A percentile compares a stretch with the other conserved stretches of the same genome.
Conservation (phyloP, 2,329 filamentous ascomycete species). For the Dichotomopilus funicola region DNA sequence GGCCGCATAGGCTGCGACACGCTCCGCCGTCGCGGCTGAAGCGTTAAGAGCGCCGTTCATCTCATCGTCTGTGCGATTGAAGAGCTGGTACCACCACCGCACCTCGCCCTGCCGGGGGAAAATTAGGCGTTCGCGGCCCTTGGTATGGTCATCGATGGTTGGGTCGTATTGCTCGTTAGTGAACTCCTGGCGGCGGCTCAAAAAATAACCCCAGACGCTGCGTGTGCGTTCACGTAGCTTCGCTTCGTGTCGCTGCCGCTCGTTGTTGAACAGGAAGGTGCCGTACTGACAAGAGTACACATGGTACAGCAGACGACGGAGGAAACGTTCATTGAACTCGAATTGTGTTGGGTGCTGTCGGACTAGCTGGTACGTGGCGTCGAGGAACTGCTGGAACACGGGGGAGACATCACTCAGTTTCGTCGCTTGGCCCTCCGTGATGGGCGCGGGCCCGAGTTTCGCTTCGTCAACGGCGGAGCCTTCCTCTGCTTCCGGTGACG, state of each 20-base stretch:
- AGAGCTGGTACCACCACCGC: conserved; percentile 90
- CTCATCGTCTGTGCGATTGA: conserved; percentile 79
- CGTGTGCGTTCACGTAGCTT: conserved; percentile 64
- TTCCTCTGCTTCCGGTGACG: conserved; percentile 52
- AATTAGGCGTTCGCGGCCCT: conserved; percentile 75
- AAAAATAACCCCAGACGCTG: conserved; percentile 94
- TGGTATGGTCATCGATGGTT: conserved; percentile 68
- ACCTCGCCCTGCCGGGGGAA: conserved; percentile 71
- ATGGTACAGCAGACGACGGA: conserved; percentile 84
- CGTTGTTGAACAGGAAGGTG: conserved; percentile 91
- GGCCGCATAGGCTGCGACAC: conserved; percentile 25
- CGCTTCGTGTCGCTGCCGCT: conserved; percentile 74
- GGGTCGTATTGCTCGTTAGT: conserved; percentile 72
- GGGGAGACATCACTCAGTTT: conserved; percentile 87
- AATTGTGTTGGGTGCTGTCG: conserved; percentile 82
- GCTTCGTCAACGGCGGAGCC: conserved; percentile 40
- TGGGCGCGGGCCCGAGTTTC: conserved; percentile 22
- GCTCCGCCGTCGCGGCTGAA: conserved; percentile 44
- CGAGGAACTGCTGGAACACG: conserved; percentile 95
- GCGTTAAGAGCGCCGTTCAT: conserved; percentile 71
- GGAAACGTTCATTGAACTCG: conserved; percentile 92
- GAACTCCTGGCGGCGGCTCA: conserved; percentile 74
- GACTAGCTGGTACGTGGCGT: conserved; percentile 85
- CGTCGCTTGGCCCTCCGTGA: conserved; percentile 58
- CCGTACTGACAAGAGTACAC: conserved; percentile 95